A percentile compares a stretch with the other conserved stretches of the same genome.
These are phyloP conservation scores for Thuidium tamariscinum DNA, from an alignment of 225 moss, liverwort and hornwort genomes.

Conservation along the genomic window DNA sequence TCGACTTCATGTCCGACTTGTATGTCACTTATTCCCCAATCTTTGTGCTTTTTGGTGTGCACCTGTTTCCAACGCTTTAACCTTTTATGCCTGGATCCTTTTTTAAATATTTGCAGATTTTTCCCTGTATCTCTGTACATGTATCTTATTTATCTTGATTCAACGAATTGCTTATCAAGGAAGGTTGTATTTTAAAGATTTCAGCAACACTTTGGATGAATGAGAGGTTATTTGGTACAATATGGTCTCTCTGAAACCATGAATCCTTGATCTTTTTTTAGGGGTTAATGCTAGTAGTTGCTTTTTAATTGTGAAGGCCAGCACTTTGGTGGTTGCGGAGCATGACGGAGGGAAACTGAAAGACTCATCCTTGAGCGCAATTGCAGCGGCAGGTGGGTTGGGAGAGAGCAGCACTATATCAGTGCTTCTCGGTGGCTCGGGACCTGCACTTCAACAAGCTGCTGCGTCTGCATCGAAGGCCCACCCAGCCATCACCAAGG, in stretches of 20 bases:
- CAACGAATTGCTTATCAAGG: neutral
- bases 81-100: neutral
- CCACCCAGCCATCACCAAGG: constrained; percentile 65
- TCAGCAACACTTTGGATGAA: neutral
- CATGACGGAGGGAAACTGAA: constrained; percentile 69
- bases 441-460: constrained; percentile 53
- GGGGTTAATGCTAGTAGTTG: neutral
- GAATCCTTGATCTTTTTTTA: neutral
- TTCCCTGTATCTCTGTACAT: neutral
- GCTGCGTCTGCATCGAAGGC: constrained; percentile 63
- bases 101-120: neutral
- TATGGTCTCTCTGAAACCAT: neutral
- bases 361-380: constrained; percentile 45
- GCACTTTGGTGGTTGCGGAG: constrained; percentile 71
- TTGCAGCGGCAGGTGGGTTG: constrained; percentile 55
- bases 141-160: neutral
- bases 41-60: neutral
- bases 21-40: neutral
- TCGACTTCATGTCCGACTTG: constrained; percentile 16
- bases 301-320: constrained; percentile 28
- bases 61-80: neutral
- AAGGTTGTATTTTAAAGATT: neutral
- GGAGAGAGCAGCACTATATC: constrained; percentile 49
- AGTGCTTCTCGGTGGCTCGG: constrained; percentile 63
- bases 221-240: neutral